Percentiles rank a stretch among this genome's conserved stretches.
Evolutionary conservation across 129 eudicot genomes (phyloP).

Genomic region (Chrysanthemum makinoi): DNA sequence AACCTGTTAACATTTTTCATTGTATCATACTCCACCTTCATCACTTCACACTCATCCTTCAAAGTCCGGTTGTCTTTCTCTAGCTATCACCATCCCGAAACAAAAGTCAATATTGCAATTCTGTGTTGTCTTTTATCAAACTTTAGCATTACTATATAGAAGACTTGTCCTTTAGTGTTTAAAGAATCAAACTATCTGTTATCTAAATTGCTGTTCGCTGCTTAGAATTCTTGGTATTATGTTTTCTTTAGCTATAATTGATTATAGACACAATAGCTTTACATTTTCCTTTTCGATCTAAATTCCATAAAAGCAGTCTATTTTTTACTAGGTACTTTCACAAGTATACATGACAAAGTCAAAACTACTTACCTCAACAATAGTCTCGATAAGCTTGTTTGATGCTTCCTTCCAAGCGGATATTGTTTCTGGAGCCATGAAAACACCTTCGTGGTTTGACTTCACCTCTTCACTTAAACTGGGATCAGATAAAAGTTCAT

Average conservation of each 20-base stretch:
- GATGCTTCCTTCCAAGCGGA: conserved; percentile 52
- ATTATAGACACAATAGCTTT: too few species aligned
- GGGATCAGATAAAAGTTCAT: conserved; percentile 52
- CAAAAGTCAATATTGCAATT: neutral
- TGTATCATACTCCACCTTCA: conserved; percentile 7
- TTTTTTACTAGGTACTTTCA: neutral
- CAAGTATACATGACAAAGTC: neutral
- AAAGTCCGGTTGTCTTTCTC: conserved; percentile 9
- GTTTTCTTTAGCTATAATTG: too few species aligned
- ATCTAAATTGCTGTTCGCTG: neutral
- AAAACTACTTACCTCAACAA: conserved; percentile 46
- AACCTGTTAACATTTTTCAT: conserved; percentile 10
- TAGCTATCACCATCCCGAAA: conserved; percentile 7
- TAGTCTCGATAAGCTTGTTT: conserved; percentile 46
- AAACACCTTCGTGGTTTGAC: conserved; percentile 42
- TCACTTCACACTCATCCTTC: conserved; percentile 5
- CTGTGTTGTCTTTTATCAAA: neutral
- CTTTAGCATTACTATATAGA: neutral
- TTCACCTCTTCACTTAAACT: conserved; percentile 51
- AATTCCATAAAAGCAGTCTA: neutral
- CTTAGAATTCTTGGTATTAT: neutral
- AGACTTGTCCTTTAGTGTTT: neutral
- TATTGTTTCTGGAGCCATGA: conserved; percentile 45
- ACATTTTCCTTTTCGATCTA: neutral
- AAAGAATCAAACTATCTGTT: neutral